Evolutionary conservation across 495 filamentous ascomycete genomes (phyloP).

Genomic region (Patellaria atrata): DNA sequence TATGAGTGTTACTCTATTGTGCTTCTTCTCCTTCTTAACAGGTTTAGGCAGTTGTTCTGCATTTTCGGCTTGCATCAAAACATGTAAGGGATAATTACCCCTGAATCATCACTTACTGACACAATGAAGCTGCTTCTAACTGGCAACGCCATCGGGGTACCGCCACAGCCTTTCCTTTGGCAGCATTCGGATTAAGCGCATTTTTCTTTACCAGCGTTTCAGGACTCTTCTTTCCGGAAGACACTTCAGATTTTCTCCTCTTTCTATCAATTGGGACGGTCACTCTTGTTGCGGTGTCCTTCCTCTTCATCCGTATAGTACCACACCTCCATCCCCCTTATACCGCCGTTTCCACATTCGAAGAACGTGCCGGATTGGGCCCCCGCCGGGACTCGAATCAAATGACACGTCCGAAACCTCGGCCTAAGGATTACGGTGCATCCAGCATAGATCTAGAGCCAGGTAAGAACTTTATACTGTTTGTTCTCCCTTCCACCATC

Average conservation of each 20-base stretch:
- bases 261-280: slow-evolving; percentile 72
- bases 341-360: slow-evolving; percentile 41
- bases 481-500: slow-evolving; percentile 4
- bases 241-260: slow-evolving; percentile 66
- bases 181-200: slow-evolving; percentile 87
- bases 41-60: slow-evolving; percentile 78
- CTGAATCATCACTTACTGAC: slow-evolving; percentile 21
- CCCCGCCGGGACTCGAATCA: slow-evolving; percentile 38
- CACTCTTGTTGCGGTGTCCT: slow-evolving; percentile 51
- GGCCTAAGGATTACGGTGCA: slow-evolving; percentile 20
- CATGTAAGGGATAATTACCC: slow-evolving; percentile 20
- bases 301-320: slow-evolving; percentile 69
- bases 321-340: slow-evolving; percentile 45
- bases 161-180: slow-evolving; percentile 82
- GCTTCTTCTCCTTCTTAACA: slow-evolving; percentile 69
- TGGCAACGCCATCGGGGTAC: slow-evolving; percentile 87
- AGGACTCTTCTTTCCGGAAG: slow-evolving; percentile 64
- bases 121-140: slow-evolving; percentile 63
- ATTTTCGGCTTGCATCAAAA: slow-evolving; percentile 76
- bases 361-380: slow-evolving; percentile 21
- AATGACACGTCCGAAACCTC: slow-evolving; percentile 48
- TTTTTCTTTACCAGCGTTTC: slow-evolving; percentile 85
- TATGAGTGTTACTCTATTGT: slow-evolving; percentile 53
- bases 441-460: slow-evolving; percentile 8
- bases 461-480: slow-evolving; percentile 13